A percentile compares a stretch with the other conserved stretches of the same genome.
These are phyloP conservation scores for Fusarium sp. DNA, from an alignment of 2,329 filamentous ascomycete genomes.

Conservation along the genomic window DNA sequence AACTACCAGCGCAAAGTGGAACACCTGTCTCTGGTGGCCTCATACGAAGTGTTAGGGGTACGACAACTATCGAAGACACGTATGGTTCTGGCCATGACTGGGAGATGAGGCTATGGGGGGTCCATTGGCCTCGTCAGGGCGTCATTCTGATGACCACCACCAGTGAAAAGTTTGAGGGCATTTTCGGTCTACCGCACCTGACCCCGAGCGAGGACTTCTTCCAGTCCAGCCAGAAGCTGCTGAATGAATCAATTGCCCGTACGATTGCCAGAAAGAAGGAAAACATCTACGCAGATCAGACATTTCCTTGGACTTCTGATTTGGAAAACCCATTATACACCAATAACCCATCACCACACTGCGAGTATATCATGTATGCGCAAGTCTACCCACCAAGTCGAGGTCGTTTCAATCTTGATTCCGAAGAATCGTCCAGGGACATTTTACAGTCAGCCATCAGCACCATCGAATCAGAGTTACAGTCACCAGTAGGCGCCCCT, in stretches of 20 bases:
- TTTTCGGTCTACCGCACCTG: conserved; percentile 90
- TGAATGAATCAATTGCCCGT: conserved; percentile 78
- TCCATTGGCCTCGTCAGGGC: conserved; percentile 87
- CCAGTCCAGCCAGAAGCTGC: conserved; percentile 68
- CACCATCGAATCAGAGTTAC: conserved; percentile 71
- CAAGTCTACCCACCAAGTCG: conserved; percentile 73
- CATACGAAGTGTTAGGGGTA: conserved; percentile 75
- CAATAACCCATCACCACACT: conserved; percentile 74
- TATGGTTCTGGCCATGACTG: conserved; percentile 75
- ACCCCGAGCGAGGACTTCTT: conserved; percentile 69
- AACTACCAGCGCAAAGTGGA: conserved; percentile 49
- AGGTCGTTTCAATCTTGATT: conserved; percentile 49
- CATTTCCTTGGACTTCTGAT: conserved; percentile 81
- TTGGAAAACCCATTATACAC: conserved; percentile 70
- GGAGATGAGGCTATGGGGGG: conserved; percentile 83
- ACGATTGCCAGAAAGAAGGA: conserved; percentile 74
- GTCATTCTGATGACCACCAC: conserved; percentile 85
- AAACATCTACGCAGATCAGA: conserved; percentile 64
- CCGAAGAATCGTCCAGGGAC: conserved; percentile 48
- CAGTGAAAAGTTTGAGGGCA: conserved; percentile 92
- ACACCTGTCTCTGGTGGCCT: conserved; percentile 59
- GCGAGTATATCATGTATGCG: conserved; percentile 88
- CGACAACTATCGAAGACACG: conserved; percentile 78
- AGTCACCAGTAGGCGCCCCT: conserved; percentile 69
- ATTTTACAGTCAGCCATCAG: conserved; percentile 54